phyloP scores from a whole-genome alignment of 2,329 filamentous ascomycete genomes.

The Colletotrichum eleusines region DNA sequence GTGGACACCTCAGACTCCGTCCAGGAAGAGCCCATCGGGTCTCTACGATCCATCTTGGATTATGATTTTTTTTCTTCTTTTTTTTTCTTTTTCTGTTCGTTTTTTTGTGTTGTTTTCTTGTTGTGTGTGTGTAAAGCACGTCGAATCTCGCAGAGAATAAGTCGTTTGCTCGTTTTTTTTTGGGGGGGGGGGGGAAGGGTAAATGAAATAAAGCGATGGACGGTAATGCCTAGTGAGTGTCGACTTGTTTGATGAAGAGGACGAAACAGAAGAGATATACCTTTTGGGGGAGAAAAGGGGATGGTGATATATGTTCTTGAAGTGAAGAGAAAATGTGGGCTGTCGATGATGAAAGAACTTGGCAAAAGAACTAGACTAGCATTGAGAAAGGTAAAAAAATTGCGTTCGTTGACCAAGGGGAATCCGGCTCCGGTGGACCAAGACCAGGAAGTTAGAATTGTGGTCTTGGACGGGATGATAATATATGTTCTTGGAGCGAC shows the following conservation, averaged over 20 bases:
- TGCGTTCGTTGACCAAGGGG: constrained; percentile 36
- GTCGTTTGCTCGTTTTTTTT: constrained; percentile 25
- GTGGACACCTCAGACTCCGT: constrained; percentile 39
- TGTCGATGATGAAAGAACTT: not conserved
- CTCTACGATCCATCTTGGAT: constrained; percentile 33
- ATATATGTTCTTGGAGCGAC: constrained; percentile 32
- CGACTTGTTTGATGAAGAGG: not conserved
- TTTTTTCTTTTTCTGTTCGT: not conserved
- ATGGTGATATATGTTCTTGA: constrained; percentile 12
- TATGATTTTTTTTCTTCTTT: not conserved
- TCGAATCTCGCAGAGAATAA: constrained; percentile 38
- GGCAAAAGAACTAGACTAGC: constrained; percentile 4
- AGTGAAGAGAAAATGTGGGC: constrained; percentile 26
- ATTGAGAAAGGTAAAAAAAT: constrained; percentile 1
- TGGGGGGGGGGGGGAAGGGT: not conserved
- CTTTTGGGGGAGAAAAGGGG: not conserved
- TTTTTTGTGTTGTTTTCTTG: constrained; percentile 3
- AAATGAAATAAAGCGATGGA: not conserved
- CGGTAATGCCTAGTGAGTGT: constrained; percentile 20
- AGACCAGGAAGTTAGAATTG: constrained; percentile 13
- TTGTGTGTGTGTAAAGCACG: constrained; percentile 18
- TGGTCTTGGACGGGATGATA: constrained; percentile 40
- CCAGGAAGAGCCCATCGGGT: constrained; percentile 34
- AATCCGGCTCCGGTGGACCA: constrained; percentile 36
- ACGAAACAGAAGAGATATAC: not conserved